Conservation (phyloP, 148 eudicot genomes). For the Amaranthus cruentus region DNA sequence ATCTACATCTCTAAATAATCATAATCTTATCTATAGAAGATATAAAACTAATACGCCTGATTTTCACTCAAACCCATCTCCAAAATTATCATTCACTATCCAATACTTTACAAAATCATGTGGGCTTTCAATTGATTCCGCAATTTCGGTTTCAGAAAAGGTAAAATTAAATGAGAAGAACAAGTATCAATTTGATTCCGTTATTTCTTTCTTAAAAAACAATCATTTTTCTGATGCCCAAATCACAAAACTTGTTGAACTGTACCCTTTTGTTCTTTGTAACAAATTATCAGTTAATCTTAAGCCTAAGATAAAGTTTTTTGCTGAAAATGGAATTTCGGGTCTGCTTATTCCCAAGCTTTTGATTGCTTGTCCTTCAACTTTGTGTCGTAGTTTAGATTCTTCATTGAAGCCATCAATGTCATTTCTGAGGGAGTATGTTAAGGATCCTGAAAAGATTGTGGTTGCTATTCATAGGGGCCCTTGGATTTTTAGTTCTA, state of each 20-base stretch:
- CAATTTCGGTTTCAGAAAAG: conserved; percentile 3
- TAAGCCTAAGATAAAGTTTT: conserved; percentile 13
- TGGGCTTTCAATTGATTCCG: conserved; percentile 10
- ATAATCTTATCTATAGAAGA: no score
- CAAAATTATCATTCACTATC: not conserved
- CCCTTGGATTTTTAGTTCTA: conserved; percentile 12
- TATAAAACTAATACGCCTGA: no score
- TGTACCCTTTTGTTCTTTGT: conserved; percentile 3
- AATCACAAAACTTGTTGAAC: conserved; percentile 7
- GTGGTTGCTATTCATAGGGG: not conserved
- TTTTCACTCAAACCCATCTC: no score
- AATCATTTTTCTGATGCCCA: conserved; percentile 15
- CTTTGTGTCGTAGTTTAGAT: conserved; percentile 13
- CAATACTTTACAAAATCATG: conserved; percentile 11
- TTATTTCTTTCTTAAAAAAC: conserved; percentile 12
- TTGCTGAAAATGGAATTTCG: conserved; percentile 12
- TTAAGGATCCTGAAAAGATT: not conserved
- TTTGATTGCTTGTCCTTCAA: not conserved
- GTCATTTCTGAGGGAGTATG: not conserved
- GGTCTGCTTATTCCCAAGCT: conserved; percentile 12
- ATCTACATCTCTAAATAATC: no score
- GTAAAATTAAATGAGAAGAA: conserved; percentile 3
- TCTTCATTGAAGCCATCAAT: conserved; percentile 15
- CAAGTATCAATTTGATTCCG: conserved; percentile 12
- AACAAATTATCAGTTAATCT: conserved; percentile 11